Conservation (phyloP, 1,284 basidiomycete species). For the Cystobasidiaceae sp. region DNA sequence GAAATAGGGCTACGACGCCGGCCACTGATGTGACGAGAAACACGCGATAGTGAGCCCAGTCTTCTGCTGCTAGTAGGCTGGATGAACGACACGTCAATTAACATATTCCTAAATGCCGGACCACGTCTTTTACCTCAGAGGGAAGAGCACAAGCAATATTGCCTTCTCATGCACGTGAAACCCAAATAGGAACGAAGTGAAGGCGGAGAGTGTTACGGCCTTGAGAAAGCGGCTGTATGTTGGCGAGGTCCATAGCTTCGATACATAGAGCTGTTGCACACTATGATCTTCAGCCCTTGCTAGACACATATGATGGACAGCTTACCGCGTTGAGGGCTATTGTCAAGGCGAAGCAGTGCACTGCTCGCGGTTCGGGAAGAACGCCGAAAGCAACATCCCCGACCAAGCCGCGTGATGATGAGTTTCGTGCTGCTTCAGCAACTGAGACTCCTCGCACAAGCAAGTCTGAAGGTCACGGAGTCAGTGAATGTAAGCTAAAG, state of each 20-base stretch:
- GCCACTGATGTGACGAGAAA: slow-evolving; percentile 74
- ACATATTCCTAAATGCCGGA: background rate
- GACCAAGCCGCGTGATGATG: slow-evolving; percentile 81
- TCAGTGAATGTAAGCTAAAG: too few relatives aligned
- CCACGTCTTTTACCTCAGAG: slow-evolving; percentile 62
- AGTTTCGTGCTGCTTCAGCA: slow-evolving; percentile 64
- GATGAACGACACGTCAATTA: background rate
- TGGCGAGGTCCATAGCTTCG: slow-evolving; percentile 76
- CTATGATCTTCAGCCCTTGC: too few relatives aligned
- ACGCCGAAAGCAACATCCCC: slow-evolving; percentile 87
- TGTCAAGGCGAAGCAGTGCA: slow-evolving; percentile 77
- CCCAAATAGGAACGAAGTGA: slow-evolving; percentile 86
- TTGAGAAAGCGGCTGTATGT: slow-evolving; percentile 81
- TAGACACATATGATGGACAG: too few relatives aligned
- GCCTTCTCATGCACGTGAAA: slow-evolving; percentile 99
- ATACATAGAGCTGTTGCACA: slow-evolving; percentile 64
- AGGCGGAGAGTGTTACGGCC: slow-evolving; percentile 78
- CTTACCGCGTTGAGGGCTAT: slow-evolving; percentile 62
- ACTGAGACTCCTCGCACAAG: slow-evolving; percentile 51
- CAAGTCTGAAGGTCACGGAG: slow-evolving; percentile 43
- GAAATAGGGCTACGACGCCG: slow-evolving; percentile 82
- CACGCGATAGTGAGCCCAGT: slow-evolving; percentile 75
- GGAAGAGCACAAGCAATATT: slow-evolving; percentile 77
- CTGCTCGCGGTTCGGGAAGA: slow-evolving; percentile 73
- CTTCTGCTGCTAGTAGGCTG: slow-evolving; percentile 75